These are phyloP conservation scores for Aspergillus ustus DNA, from an alignment of 2,329 filamentous ascomycete species.

Conservation along the genomic window DNA sequence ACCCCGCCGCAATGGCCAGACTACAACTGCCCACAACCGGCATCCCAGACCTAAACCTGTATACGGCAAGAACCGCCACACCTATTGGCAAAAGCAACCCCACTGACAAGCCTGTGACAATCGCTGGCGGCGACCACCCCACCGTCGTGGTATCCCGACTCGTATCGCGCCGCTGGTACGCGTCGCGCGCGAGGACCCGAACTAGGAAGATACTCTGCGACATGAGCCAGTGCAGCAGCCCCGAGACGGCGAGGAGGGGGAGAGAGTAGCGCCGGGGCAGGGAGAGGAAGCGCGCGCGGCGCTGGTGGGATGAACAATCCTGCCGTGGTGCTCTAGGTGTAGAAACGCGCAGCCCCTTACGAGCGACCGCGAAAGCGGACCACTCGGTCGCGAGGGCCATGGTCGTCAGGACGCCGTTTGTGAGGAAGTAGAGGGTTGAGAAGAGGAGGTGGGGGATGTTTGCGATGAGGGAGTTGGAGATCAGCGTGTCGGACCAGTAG, in stretches of 20 bases:
- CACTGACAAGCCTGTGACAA: conserved; percentile 19
- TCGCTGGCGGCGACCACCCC: conserved; percentile 15
- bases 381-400: conserved; percentile 56
- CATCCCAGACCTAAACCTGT: conserved; percentile 26
- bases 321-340: conserved; percentile 28
- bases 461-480: conserved; percentile 31
- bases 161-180: background rate
- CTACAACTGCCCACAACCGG: conserved; percentile 37
- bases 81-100: conserved; percentile 21
- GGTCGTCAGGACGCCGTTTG: conserved; percentile 44
- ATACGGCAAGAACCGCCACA: conserved; percentile 21
- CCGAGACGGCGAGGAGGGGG: conserved; percentile 39
- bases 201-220: conserved; percentile 51
- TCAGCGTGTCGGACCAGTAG: conserved; percentile 2
- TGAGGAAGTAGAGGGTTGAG: conserved; percentile 37
- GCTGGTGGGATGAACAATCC: conserved; percentile 48
- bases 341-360: conserved; percentile 46
- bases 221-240: conserved; percentile 49
- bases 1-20: conserved; percentile 37
- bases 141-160: background rate
- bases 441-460: conserved; percentile 40
- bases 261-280: conserved; percentile 33
- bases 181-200: conserved; percentile 21
- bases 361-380: conserved; percentile 38
- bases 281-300: conserved; percentile 43